Conservation (phyloP, 2,329 filamentous ascomycete genomes). For the Knufia fluminis region DNA sequence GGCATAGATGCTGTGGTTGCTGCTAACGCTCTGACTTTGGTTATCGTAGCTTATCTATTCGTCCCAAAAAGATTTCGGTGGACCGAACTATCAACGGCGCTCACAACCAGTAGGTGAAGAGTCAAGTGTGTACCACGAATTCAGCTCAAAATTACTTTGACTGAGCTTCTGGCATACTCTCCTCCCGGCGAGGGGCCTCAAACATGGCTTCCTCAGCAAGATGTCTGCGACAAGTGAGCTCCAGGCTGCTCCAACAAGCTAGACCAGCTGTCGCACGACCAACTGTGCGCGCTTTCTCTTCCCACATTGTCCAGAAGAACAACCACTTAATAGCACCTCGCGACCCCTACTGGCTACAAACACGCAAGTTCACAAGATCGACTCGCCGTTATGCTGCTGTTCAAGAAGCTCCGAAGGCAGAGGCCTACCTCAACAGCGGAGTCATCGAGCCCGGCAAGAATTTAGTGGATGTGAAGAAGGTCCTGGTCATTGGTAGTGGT, state of each 20-base stretch:
- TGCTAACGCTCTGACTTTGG: background rate
- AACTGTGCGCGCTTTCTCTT: constrained; percentile 4
- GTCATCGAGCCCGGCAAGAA: constrained; percentile 68
- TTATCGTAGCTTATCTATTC: constrained; percentile 8
- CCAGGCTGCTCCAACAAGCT: constrained; percentile 17
- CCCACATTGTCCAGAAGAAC: constrained; percentile 1
- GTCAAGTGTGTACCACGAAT: background rate
- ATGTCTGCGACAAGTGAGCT: constrained; percentile 18
- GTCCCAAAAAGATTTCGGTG: constrained; percentile 1
- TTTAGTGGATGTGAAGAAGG: constrained; percentile 87
- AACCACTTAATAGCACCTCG: constrained; percentile 29
- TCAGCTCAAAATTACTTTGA: background rate
- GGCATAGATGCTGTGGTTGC: background rate
- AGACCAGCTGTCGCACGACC: constrained; percentile 13
- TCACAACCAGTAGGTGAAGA: background rate
- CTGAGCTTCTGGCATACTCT: background rate
- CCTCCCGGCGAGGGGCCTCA: constrained; percentile 2
- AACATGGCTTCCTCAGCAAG: constrained; percentile 20
- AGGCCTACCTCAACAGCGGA: constrained; percentile 83
- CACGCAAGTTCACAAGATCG: constrained; percentile 35
- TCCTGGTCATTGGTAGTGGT: constrained; percentile 90
- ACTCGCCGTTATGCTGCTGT: constrained; percentile 34
- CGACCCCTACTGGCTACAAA: constrained; percentile 33
- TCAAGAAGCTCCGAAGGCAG: constrained; percentile 67
- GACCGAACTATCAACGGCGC: background rate